Conservation (phyloP, 2,329 filamentous ascomycete species). For the Stachybotrys elegans region DNA sequence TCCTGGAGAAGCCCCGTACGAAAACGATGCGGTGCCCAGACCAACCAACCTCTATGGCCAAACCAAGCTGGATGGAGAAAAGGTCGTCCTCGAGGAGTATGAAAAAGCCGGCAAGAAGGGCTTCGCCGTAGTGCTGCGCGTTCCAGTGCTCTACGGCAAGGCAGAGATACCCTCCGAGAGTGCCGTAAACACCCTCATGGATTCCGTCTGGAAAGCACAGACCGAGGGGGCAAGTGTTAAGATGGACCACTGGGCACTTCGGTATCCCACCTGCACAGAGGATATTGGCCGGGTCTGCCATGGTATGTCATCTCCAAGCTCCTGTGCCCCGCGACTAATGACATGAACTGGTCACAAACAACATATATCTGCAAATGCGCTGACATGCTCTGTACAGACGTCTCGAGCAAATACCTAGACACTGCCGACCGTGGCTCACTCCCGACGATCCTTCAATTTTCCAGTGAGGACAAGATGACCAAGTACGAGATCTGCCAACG, state of each 20-base stretch:
- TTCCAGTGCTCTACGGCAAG: conserved; percentile 82
- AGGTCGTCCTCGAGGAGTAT: conserved; percentile 61
- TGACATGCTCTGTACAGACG: conserved; percentile 41
- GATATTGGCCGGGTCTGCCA: conserved; percentile 76
- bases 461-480: conserved; percentile 78
- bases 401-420: conserved; percentile 63
- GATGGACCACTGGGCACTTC: conserved; percentile 82
- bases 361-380: too few species aligned
- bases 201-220: conserved; percentile 69
- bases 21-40: conserved; percentile 53
- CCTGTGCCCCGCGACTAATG: too few species aligned
- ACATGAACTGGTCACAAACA: too few species aligned
- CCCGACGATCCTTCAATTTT: conserved; percentile 75
- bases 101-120: conserved; percentile 41
- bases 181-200: conserved; percentile 77
- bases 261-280: conserved; percentile 85
- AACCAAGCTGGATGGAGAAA: conserved; percentile 56
- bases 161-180: conserved; percentile 68
- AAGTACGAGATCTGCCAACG: conserved; percentile 84
- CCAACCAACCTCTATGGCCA: conserved; percentile 74
- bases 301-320: conserved; percentile 37
- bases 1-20: conserved; percentile 80
- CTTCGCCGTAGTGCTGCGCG: conserved; percentile 65
- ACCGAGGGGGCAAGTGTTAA: conserved; percentile 55
- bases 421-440: conserved; percentile 45